These are phyloP conservation scores for Filosporella fistucella DNA, from an alignment of 495 filamentous ascomycete genomes.

Conservation along the genomic window DNA sequence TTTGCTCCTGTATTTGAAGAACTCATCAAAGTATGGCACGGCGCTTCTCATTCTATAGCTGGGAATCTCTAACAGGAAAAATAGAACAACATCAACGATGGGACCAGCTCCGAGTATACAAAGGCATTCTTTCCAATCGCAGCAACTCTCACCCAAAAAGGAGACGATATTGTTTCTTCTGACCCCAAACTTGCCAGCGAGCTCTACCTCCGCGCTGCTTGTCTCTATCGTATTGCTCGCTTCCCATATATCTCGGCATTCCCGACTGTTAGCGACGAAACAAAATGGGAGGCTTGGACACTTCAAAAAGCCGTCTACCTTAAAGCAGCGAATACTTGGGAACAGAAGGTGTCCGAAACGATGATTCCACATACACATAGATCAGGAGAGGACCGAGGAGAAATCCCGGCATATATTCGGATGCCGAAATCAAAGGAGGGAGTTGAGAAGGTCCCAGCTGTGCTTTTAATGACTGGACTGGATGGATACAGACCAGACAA, in stretches of 20 bases:
- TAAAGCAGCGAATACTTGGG: slow-evolving; percentile 53
- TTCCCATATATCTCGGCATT: slow-evolving; percentile 63
- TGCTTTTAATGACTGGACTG: slow-evolving; percentile 70
- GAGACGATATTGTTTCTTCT: slow-evolving; percentile 32
- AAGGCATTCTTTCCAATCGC: slow-evolving; percentile 55
- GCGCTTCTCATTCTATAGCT: neutral
- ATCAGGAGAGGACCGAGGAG: slow-evolving; percentile 41
- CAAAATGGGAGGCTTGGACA: slow-evolving; percentile 61
- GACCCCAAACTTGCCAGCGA: slow-evolving; percentile 43
- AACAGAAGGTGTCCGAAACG: slow-evolving; percentile 50
- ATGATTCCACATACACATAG: slow-evolving; percentile 53
- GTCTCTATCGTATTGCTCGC: slow-evolving; percentile 68
- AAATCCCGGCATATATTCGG: slow-evolving; percentile 63
- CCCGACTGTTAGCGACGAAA: slow-evolving; percentile 31
- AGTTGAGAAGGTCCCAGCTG: slow-evolving; percentile 42
- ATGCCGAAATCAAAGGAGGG: slow-evolving; percentile 35
- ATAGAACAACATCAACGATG: slow-evolving; percentile 52
- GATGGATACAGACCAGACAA: slow-evolving; percentile 80
- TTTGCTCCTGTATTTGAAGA: slow-evolving; percentile 68
- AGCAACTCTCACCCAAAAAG: slow-evolving; percentile 43
- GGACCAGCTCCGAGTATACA: slow-evolving; percentile 60
- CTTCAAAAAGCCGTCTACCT: slow-evolving; percentile 61
- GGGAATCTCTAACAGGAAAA: neutral
- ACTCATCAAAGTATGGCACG: slow-evolving; percentile 48
- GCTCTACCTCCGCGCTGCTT: slow-evolving; percentile 66